phyloP scores from a whole-genome alignment of 2,329 filamentous ascomycete genomes.

The Colletotrichum orchidophilum region DNA sequence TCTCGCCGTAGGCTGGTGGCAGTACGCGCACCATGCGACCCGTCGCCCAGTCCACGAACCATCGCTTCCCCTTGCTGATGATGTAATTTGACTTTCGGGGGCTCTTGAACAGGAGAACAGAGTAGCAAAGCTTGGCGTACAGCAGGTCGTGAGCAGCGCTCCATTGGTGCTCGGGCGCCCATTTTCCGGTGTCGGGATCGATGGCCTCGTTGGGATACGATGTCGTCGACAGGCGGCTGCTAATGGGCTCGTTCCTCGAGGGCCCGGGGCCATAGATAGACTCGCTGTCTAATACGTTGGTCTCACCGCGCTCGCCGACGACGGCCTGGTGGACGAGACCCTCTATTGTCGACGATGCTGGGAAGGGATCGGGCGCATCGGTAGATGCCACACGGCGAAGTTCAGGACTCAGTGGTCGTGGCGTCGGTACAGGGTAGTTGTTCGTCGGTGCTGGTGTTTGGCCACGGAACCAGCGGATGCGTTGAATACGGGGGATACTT shows the following conservation, averaged over 20 bases:
- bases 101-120: slow-evolving; percentile 64
- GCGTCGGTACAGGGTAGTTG: slow-evolving; percentile 31
- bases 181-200: slow-evolving; percentile 62
- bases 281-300: slow-evolving; percentile 13
- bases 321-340: slow-evolving; percentile 19
- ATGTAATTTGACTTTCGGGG: slow-evolving; percentile 68
- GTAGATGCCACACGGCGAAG: slow-evolving; percentile 8
- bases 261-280: slow-evolving; percentile 32
- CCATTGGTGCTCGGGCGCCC: slow-evolving; percentile 65
- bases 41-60: slow-evolving; percentile 68
- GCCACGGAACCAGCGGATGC: slow-evolving; percentile 60
- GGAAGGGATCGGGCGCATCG: slow-evolving; percentile 12
- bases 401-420: slow-evolving; percentile 18
- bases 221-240: slow-evolving; percentile 54
- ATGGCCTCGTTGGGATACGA: slow-evolving; percentile 56
- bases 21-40: slow-evolving; percentile 63
- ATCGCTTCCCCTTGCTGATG: slow-evolving; percentile 65
- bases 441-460: slow-evolving; percentile 43
- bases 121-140: slow-evolving; percentile 69
- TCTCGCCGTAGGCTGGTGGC: slow-evolving; percentile 64
- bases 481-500: slow-evolving; percentile 66
- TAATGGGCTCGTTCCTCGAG: slow-evolving; percentile 33
- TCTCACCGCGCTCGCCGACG: slow-evolving; percentile 9
- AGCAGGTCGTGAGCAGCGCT: slow-evolving; percentile 65
- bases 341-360: slow-evolving; percentile 19